Evolutionary conservation across 1,139 yeast species (phyloP).

Genomic region (Saccharomycopsis hybrid): DNA sequence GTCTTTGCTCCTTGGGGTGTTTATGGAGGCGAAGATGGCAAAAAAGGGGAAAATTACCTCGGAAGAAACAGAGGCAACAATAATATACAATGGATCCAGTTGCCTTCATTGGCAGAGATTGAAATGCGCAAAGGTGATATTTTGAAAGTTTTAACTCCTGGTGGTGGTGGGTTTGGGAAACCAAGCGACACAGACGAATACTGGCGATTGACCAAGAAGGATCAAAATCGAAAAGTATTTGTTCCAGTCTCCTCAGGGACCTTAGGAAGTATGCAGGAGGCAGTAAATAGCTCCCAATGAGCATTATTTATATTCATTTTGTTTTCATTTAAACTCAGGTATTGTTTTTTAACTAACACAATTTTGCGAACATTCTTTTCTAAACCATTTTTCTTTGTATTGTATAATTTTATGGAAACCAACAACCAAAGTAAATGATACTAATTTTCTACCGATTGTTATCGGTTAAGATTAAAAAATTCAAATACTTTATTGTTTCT

Average conservation of each 20-base stretch:
- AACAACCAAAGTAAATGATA: too few species aligned
- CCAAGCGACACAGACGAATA: constrained; percentile 25
- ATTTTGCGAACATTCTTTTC: too few species aligned
- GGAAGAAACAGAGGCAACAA: constrained; percentile 7
- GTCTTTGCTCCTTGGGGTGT: constrained; percentile 54
- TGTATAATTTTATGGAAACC: too few species aligned
- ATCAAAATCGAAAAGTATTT: constrained; percentile 18
- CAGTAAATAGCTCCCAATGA: constrained; percentile 30
- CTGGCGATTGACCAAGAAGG: constrained; percentile 24
- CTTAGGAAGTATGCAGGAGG: constrained; percentile 27
- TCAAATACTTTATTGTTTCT: too few species aligned
- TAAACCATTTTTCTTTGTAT: too few species aligned
- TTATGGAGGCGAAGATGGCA: constrained; percentile 53
- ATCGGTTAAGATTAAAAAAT: too few species aligned
- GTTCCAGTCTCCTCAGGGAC: constrained; percentile 29
- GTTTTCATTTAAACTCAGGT: too few species aligned
- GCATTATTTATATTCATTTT: too few species aligned
- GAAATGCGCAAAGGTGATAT: constrained; percentile 52
- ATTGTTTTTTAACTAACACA: too few species aligned
- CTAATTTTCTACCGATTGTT: too few species aligned
- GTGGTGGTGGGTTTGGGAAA: constrained; percentile 48
- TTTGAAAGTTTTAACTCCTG: constrained; percentile 46
- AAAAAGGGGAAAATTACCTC: constrained; percentile 52
- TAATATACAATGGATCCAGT: constrained; percentile 9
- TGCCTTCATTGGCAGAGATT: constrained; percentile 50